These are phyloP conservation scores for Corynascus novoguineensis DNA, from an alignment of 495 filamentous ascomycete species.

Conservation along the genomic window DNA sequence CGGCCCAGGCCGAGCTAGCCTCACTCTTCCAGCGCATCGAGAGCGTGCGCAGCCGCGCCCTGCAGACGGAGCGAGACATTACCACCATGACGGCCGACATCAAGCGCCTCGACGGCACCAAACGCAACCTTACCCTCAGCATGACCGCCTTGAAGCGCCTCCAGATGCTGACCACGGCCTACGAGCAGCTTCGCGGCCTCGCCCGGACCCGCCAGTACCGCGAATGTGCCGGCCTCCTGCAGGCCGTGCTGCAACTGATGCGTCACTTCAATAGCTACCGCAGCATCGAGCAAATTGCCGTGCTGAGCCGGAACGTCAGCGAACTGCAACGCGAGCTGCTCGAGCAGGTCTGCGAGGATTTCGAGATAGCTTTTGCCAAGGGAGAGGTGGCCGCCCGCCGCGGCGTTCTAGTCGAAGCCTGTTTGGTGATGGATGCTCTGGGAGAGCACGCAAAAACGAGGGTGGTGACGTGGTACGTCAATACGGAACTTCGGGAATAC, in stretches of 20 bases:
- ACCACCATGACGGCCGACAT: slow-evolving; percentile 99
- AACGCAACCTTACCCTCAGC: slow-evolving; percentile 89
- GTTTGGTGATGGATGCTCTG: slow-evolving; percentile 89
- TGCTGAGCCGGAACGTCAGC: slow-evolving; percentile 84
- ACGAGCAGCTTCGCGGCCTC: slow-evolving; percentile 85
- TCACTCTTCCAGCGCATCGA: slow-evolving; percentile 94
- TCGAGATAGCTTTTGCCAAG: slow-evolving; percentile 91
- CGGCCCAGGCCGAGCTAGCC: slow-evolving; percentile 81
- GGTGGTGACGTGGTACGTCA: slow-evolving; percentile 94
- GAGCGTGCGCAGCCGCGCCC: slow-evolving; percentile 79
- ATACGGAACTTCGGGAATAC: slow-evolving; percentile 93
- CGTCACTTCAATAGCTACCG: slow-evolving; percentile 97
- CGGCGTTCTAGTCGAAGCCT: slow-evolving; percentile 74
- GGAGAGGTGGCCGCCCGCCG: slow-evolving; percentile 69
- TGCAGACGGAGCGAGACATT: slow-evolving; percentile 90
- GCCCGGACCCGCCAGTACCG: slow-evolving; percentile 86
- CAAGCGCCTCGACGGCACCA: slow-evolving; percentile 93
- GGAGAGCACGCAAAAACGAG: slow-evolving; percentile 81
- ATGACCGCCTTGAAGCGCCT: slow-evolving; percentile 97
- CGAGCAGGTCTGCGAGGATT: slow-evolving; percentile 97
- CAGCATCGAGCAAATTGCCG: slow-evolving; percentile 96
- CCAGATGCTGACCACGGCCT: slow-evolving; percentile 98
- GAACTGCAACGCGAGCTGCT: slow-evolving; percentile 90
- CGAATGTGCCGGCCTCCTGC: slow-evolving; percentile 90
- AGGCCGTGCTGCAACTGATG: slow-evolving; percentile 97